Conservation (phyloP, 2,329 filamentous ascomycete species). For the Colletotrichum tropicale region DNA sequence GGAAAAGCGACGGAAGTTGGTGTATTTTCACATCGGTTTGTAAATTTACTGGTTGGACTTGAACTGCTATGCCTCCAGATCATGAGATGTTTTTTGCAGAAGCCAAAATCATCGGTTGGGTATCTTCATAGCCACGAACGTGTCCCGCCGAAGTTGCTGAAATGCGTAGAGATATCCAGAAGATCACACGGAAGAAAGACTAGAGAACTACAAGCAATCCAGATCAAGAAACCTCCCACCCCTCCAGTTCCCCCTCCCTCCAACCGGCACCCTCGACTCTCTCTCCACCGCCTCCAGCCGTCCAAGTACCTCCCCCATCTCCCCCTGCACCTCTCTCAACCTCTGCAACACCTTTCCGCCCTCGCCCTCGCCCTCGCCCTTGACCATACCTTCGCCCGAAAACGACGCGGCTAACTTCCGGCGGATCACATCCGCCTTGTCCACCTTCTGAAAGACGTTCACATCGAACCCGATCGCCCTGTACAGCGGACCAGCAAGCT, state of each 20-base stretch:
- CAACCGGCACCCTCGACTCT: neutral
- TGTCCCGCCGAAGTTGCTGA: neutral
- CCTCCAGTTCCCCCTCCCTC: neutral
- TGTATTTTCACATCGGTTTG: neutral
- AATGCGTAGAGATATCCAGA: too few relatives aligned
- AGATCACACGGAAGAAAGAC: neutral
- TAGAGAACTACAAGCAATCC: neutral
- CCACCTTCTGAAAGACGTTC: neutral
- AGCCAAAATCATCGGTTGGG: neutral
- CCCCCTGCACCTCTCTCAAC: neutral
- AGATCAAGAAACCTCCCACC: neutral
- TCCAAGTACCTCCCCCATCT: neutral
- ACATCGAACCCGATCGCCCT: neutral
- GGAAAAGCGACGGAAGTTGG: rapidly evolving
- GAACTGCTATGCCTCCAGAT: neutral
- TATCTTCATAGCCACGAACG: neutral
- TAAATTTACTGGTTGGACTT: neutral
- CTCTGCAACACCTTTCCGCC: neutral
- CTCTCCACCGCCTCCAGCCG: neutral
- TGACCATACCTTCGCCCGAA: neutral
- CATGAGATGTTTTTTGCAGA: neutral
- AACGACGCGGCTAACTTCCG: neutral
- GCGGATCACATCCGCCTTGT: neutral
- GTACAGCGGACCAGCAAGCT: neutral
- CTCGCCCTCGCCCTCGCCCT: neutral